Base-by-base conservation (phyloP, 768 basidiomycete genomes). In the Boletales sp. region DNA sequence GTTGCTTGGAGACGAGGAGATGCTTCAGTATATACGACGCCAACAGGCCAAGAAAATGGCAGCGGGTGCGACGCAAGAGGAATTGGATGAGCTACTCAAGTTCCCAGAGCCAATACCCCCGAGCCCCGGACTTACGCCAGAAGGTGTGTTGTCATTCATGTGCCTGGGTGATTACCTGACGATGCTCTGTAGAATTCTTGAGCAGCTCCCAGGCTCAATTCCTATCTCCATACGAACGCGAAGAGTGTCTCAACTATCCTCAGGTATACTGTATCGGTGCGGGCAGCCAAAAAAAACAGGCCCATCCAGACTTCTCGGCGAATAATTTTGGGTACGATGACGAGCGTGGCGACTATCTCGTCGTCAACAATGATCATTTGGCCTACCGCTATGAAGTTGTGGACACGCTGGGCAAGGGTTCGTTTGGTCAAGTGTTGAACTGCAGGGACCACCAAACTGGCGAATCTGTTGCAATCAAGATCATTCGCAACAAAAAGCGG, bases 311-410 rank as follows among this genome's bases (percentile, higher is more conserved):
- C 46, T 78, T 81, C 55, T 67, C 86, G 7, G 77, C 80, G 17
- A 93, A 94, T 68, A 99, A 99, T 68, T 82, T 87, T 62, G 90
- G 96, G 28, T 99, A 94, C 59, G 96, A 99, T 64, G 96, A 99
- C 65, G 96, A 99, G 28, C 86, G 96, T 31, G 96, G 96, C 32
- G 96, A 99, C 70, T 99, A 99, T 60, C 82, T 87, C 14, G 84
- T 98, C 48, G 82, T 97, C 52, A 77, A 83, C 50, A 84, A 83
- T 48, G 96, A 99, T 66, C 96, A 99, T 70, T 81, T 99, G 44
- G 89, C 90, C 34, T 99, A 90, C 66, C 90, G 96, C n/a, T 99
- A 97, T 67, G 94, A 98, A 68, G 73, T 97, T 49, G 77, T 92
- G 46, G 91, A 87, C 57, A 87, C 90, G 4, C 83, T 98, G 36